phyloP scores from a whole-genome alignment of 1,139 yeast genomes.

The Ashbya aceris region DNA sequence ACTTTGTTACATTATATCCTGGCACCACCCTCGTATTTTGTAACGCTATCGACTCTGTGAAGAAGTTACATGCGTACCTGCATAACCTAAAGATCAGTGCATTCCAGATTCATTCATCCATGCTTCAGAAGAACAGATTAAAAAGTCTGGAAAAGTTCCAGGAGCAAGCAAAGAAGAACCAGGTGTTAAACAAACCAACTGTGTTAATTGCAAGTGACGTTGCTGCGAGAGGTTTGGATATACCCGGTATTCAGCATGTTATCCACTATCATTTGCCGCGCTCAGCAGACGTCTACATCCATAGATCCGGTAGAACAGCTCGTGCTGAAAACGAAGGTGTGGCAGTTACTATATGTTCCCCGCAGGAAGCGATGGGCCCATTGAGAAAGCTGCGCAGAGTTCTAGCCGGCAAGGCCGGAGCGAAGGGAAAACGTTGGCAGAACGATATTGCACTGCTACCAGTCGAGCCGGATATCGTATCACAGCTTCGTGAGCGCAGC shows the following conservation, averaged over 20 bases:
- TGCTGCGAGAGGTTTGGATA: slow-evolving; percentile 97
- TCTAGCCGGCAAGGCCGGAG: slow-evolving; percentile 35
- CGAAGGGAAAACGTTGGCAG: slow-evolving; percentile 33
- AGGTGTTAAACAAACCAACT: slow-evolving; percentile 36
- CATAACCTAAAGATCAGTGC: slow-evolving; percentile 63
- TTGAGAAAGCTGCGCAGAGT: slow-evolving; percentile 63
- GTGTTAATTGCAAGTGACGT: slow-evolving; percentile 93
- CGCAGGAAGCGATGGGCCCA: slow-evolving; percentile 88
- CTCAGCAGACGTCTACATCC: slow-evolving; percentile 89
- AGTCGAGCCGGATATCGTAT: slow-evolving; percentile 63
- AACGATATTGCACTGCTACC: slow-evolving; percentile 67
- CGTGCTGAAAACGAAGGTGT: slow-evolving; percentile 95
- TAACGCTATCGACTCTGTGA: slow-evolving; percentile 88
- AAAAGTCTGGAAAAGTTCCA: slow-evolving; percentile 71
- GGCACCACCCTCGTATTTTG: slow-evolving; percentile 89
- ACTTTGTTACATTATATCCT: slow-evolving; percentile 76
- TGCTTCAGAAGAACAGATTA: slow-evolving; percentile 90
- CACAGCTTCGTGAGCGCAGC: slow-evolving; percentile 63
- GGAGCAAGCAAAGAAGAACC: slow-evolving; percentile 40
- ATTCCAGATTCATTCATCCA: slow-evolving; percentile 81
- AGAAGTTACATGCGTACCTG: slow-evolving; percentile 69
- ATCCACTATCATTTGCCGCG: slow-evolving; percentile 94
- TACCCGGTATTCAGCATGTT: slow-evolving; percentile 84
- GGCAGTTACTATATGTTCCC: slow-evolving; percentile 83
- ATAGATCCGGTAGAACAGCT: slow-evolving; percentile 96